Conservation (phyloP, 305 asterid species). For the Fraxinus baroniana region DNA sequence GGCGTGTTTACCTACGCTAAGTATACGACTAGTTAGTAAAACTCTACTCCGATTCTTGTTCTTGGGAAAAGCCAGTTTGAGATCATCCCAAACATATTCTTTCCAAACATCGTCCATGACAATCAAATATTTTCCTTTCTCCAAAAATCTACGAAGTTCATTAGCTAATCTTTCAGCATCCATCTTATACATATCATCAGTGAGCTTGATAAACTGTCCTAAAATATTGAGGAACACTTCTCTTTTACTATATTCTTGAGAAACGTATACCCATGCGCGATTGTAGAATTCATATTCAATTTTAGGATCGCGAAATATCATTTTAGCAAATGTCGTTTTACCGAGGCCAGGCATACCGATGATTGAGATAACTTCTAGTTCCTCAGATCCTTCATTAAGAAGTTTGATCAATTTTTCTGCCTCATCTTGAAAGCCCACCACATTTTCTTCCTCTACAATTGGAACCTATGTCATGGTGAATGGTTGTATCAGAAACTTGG, state of each 20-base stretch:
- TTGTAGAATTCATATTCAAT: slow-evolving; percentile 45
- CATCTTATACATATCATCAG: slow-evolving; percentile 29
- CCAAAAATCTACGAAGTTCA: slow-evolving; percentile 32
- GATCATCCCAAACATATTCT: slow-evolving; percentile 48
- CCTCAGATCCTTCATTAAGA: slow-evolving; percentile 41
- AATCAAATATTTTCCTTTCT: slow-evolving; percentile 43
- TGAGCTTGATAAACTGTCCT: slow-evolving; percentile 24
- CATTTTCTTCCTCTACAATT: slow-evolving; percentile 53
- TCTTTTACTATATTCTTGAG: slow-evolving; percentile 45
- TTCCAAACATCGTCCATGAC: slow-evolving; percentile 69
- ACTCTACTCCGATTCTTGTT: slow-evolving; percentile 49
- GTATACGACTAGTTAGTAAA: slow-evolving; percentile 48
- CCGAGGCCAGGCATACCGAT: slow-evolving; percentile 76
- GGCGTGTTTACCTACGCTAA: slow-evolving; percentile 24
- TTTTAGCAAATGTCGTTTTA: slow-evolving; percentile 64
- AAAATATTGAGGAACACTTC: slow-evolving; percentile 53
- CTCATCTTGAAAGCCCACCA: slow-evolving; percentile 64
- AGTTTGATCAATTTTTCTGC: slow-evolving; percentile 42
- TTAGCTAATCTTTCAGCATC: slow-evolving; percentile 33
- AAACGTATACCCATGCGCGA: slow-evolving; percentile 58
- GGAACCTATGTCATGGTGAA: slow-evolving; percentile 37
- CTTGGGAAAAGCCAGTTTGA: slow-evolving; percentile 53
- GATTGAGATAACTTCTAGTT: slow-evolving; percentile 47
- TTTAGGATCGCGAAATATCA: slow-evolving; percentile 40
- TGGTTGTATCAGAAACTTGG: background rate